Conservation (phyloP, 805 yeast species). For the Schwanniomyces pseudopolymorphus region DNA sequence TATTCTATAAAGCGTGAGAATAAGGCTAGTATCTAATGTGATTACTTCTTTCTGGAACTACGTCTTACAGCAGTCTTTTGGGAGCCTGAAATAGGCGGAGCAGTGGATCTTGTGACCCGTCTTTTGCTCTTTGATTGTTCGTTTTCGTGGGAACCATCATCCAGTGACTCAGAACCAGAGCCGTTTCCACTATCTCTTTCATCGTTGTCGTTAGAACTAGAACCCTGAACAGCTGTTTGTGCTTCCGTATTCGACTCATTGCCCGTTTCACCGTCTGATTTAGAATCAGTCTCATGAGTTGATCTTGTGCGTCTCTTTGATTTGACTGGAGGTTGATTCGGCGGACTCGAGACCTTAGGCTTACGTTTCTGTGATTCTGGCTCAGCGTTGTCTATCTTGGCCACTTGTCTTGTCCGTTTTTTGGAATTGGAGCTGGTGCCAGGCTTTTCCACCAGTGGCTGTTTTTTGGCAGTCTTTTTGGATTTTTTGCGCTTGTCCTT, state of each 20-base stretch:
- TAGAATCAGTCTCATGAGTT: conserved; percentile 8
- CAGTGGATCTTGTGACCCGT: conserved; percentile 10
- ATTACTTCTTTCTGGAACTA: conserved; percentile 14
- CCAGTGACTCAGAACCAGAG: background rate
- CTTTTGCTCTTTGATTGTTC: conserved; percentile 7
- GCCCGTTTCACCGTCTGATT: conserved; percentile 4
- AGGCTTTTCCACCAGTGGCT: conserved; percentile 4
- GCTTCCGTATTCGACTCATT: conserved; percentile 1
- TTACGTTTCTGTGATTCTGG: conserved; percentile 10
- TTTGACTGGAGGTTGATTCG: conserved; percentile 4
- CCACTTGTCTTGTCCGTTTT: conserved; percentile 13
- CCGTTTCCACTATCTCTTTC: background rate
- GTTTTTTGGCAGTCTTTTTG: conserved; percentile 8
- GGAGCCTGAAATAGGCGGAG: conserved; percentile 6
- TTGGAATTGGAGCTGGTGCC: conserved; percentile 8
- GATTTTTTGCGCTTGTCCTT: conserved; percentile 6
- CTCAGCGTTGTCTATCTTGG: conserved; percentile 10
- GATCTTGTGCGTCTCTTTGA: conserved; percentile 13
- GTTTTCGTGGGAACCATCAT: background rate
- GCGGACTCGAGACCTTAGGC: conserved; percentile 12
- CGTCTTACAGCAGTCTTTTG: conserved; percentile 8
- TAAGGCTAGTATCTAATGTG: background rate
- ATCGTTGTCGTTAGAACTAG: background rate
- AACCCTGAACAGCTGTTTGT: background rate
- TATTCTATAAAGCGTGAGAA: background rate